Percentiles rank a stretch among this genome's conserved stretches.
These are phyloP conservation scores for Zhuliangozyma blackwelliae DNA, from an alignment of 1,139 yeast species.

Conservation along the genomic window DNA sequence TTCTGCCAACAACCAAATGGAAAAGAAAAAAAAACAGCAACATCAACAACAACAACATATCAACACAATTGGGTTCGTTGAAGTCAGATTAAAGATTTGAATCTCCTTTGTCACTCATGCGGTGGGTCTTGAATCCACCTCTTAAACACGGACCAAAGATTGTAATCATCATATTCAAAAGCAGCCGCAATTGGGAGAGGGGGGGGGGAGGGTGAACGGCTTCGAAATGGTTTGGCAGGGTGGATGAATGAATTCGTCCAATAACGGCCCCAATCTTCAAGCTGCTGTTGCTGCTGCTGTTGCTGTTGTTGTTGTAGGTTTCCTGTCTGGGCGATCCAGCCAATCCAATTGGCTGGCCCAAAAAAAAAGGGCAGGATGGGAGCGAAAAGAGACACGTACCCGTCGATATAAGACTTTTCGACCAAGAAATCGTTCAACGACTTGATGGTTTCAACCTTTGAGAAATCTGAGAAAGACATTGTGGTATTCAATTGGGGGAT, in stretches of 20 bases:
- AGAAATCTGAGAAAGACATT: constrained; percentile 79
- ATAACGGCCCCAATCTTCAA: too few species aligned
- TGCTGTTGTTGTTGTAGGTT: too few species aligned
- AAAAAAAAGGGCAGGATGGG: neutral
- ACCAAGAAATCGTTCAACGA: constrained; percentile 84
- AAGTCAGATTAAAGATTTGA: constrained; percentile 41
- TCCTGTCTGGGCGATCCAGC: too few species aligned
- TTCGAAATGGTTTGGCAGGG: too few species aligned
- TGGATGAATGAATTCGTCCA: too few species aligned
- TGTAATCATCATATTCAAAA: constrained; percentile 59
- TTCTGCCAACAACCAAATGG: too few species aligned
- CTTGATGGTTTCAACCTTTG: constrained; percentile 76
- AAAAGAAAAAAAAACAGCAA: too few species aligned
- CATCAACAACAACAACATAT: neutral
- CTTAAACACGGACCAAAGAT: constrained; percentile 95
- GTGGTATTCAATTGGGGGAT: constrained; percentile 1
- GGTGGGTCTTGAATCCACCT: constrained; percentile 93
- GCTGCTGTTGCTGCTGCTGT: too few species aligned
- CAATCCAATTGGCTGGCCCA: too few species aligned
- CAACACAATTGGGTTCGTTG: neutral
- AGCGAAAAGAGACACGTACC: constrained; percentile 52
- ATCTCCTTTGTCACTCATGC: constrained; percentile 74
- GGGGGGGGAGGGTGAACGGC: too few species aligned
- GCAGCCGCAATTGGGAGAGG: too few species aligned
- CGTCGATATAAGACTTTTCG: constrained; percentile 90